A percentile compares a stretch with the other conserved stretches of the same genome.
These are phyloP conservation scores for Metschnikowia kunwiensis DNA, from an alignment of 805 yeast species.

Conservation along the genomic window DNA sequence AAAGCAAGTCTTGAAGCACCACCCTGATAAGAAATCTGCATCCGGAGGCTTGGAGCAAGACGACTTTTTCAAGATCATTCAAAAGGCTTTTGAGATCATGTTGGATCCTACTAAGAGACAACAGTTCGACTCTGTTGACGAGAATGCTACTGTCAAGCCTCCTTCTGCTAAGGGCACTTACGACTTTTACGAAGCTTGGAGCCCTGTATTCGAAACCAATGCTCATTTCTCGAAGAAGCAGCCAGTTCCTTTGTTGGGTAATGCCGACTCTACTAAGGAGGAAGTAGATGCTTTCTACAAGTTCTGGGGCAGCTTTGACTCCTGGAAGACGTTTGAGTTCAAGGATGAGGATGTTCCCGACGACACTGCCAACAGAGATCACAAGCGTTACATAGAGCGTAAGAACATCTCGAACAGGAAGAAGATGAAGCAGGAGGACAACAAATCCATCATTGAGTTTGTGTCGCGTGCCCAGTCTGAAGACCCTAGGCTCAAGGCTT, in stretches of 20 bases:
- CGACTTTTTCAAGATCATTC: slow-evolving; percentile 96
- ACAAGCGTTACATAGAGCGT: slow-evolving; percentile 97
- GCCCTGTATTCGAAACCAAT: slow-evolving; percentile 86
- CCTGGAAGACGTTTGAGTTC: slow-evolving; percentile 98
- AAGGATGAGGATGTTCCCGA: slow-evolving; percentile 99
- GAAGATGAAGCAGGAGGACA: slow-evolving; percentile 97
- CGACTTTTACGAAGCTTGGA: slow-evolving; percentile 91
- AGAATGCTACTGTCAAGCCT: slow-evolving; percentile 77
- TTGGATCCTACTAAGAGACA: slow-evolving; percentile 82
- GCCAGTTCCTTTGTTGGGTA: slow-evolving; percentile 85
- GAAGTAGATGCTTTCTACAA: slow-evolving; percentile 86
- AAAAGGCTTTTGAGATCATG: slow-evolving; percentile 90
- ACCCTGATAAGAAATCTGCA: slow-evolving; percentile 97
- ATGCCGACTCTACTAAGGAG: slow-evolving; percentile 59
- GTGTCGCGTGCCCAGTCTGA: slow-evolving; percentile 85
- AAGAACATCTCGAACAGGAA: slow-evolving; percentile 95
- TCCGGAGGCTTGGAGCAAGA: slow-evolving; percentile 86
- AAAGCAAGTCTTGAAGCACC: slow-evolving; percentile 93
- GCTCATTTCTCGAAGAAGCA: slow-evolving; percentile 88
- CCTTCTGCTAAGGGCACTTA: slow-evolving; percentile 64
- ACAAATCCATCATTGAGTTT: slow-evolving; percentile 77
- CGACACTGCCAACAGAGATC: slow-evolving; percentile 98
- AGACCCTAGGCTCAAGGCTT: slow-evolving; percentile 92
- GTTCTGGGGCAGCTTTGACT: slow-evolving; percentile 91
- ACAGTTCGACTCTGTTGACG: slow-evolving; percentile 95